phyloP scores from a whole-genome alignment of 2,329 filamentous ascomycete genomes.

The Cladobotryum mycophilum region DNA sequence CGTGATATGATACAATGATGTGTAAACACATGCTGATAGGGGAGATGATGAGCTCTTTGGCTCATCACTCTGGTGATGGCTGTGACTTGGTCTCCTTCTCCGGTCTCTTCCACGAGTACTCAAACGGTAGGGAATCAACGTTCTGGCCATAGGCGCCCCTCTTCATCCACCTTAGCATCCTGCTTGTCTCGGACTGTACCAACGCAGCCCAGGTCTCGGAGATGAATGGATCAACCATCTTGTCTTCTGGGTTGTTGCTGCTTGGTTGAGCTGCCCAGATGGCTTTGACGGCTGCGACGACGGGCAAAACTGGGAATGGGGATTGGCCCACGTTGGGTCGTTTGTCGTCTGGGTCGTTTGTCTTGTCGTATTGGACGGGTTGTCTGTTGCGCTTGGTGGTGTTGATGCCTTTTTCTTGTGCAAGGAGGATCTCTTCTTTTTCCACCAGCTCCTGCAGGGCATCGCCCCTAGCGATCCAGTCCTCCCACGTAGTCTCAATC shows the following conservation, averaged over 20 bases:
- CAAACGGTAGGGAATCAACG: not conserved
- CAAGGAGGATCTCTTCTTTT: slow-evolving; percentile 28
- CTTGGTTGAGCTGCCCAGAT: not conserved
- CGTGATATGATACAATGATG: not conserved
- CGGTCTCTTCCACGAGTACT: not conserved
- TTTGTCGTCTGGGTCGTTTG: not conserved
- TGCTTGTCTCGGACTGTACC: slow-evolving; percentile 5
- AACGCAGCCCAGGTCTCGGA: slow-evolving; percentile 13
- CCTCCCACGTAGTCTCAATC: slow-evolving; percentile 27
- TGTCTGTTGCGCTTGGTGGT: not conserved
- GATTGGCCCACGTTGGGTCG: slow-evolving; percentile 12
- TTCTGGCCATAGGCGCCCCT: not conserved
- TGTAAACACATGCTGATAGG: not conserved
- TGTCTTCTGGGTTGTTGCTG: not conserved
- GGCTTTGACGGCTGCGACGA: slow-evolving; percentile 4
- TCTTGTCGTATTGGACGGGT: not conserved
- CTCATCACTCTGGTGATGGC: not conserved
- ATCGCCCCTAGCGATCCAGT: slow-evolving; percentile 35
- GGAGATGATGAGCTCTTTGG: not conserved
- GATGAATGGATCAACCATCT: slow-evolving; percentile 13
- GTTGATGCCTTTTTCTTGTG: slow-evolving; percentile 16
- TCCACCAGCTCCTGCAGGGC: slow-evolving; percentile 37
- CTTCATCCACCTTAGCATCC: slow-evolving; percentile 10
- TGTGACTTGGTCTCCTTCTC: not conserved
- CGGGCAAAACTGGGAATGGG: not conserved